Evolutionary conservation across 148 eudicot genomes (phyloP).

Genomic region (Amaranthus cruentus): DNA sequence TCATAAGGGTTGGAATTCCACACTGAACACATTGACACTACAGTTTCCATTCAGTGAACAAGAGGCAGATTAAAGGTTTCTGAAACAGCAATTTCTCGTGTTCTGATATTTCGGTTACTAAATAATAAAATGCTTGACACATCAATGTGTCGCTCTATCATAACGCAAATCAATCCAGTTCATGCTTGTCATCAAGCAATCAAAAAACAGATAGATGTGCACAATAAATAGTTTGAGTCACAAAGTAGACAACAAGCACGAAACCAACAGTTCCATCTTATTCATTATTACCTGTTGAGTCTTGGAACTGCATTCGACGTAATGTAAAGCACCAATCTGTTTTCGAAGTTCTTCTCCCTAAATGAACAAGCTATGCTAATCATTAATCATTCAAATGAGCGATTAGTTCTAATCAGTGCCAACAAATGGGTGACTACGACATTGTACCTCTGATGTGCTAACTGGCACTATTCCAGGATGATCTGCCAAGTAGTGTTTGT

Average conservation of each 20-base stretch:
- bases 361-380: constrained; percentile 10
- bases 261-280: neutral
- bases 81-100: too few relatives aligned
- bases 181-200: neutral
- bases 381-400: constrained; percentile 6
- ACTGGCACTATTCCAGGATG: constrained; percentile 97
- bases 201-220: neutral
- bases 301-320: constrained; percentile 96
- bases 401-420: neutral
- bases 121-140: neutral
- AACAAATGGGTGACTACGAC: constrained; percentile 4
- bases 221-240: neutral
- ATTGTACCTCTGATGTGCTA: constrained; percentile 65
- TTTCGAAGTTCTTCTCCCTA: constrained; percentile 97
- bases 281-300: constrained; percentile 82
- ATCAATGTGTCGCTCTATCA: neutral
- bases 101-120: neutral
- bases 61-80: too few relatives aligned
- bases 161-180: neutral
- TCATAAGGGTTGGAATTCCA: neutral
- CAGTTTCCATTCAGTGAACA: neutral
- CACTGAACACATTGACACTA: neutral
- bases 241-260: neutral
- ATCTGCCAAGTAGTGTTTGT: constrained; percentile 91
- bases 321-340: constrained; percentile 85